Evolutionary conservation across 768 basidiomycete species (phyloP), one percentile per base, ranked within the genome.

Genomic region (Pulveroboletus sp.): DNA sequence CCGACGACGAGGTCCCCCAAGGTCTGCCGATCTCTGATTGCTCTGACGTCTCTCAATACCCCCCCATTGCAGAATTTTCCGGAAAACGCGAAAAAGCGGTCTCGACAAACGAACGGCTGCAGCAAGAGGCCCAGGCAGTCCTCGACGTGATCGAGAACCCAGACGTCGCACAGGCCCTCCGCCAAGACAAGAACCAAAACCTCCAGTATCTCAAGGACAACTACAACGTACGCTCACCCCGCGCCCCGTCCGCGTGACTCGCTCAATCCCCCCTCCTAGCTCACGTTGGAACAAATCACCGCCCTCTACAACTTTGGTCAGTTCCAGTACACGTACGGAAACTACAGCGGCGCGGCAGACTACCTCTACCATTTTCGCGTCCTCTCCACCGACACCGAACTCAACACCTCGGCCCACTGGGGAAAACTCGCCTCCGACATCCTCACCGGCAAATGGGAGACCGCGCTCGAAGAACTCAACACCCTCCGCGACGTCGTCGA

Each of bases 361-460:
- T 98, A 96, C 73, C 78, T 99, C 48, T 97, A 98, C 76, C 95
- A 98, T 67, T 99, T 98, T 79, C 91, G 94, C 48, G 87, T 98
- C 20, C 85, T 99, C 53, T 95, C 94, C 41, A 96, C 93, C 49
- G 91, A 95, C 67, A 77, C 79, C 49, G 89, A 94, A 44, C 87
- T 95, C 64, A 93, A 90, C 71, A 87, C 91, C 31, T 98, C 96
- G 5, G 92, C 95, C 3, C 91, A 94, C 72, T 99, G 95, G 96
- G 96, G 96, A 11, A 98, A 97, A 71, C 89, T 98, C 56, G 91
- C 93, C 31, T 93, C 88, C 26, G 93, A 98, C 68, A 95, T 97
- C 65, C 83, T 99, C 43, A 85, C 86, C 4, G 96, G 95, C 37
- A 83, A 87, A 59, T 97, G 93, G 93, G 91, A 94, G 50, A 79